These are phyloP conservation scores for Pseudogymnoascus sp. DNA, from an alignment of 2,329 filamentous ascomycete genomes.

Conservation along the genomic window DNA sequence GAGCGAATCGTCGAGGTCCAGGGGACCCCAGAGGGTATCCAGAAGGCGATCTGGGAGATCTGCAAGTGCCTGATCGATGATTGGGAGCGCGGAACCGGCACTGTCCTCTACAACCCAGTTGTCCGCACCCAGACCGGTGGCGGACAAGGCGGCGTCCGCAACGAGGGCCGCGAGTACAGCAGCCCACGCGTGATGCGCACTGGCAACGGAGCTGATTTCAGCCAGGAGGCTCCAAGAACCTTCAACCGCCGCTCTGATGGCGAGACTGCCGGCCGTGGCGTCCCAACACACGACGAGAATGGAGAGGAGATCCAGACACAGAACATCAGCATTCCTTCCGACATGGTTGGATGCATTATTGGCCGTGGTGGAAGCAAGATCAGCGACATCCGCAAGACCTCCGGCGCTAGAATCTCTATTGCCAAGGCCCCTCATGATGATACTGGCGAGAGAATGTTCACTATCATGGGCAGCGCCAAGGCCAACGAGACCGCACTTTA, in stretches of 20 bases:
- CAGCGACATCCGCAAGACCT: slow-evolving; percentile 95
- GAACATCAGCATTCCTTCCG: slow-evolving; percentile 97
- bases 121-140: slow-evolving; percentile 71
- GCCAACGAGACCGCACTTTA: slow-evolving; percentile 95
- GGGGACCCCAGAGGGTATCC: slow-evolving; percentile 87
- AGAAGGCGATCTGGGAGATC: slow-evolving; percentile 96
- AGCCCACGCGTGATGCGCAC: slow-evolving; percentile 79
- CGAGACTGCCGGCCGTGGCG: slow-evolving; percentile 70
- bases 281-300: slow-evolving; percentile 86
- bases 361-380: slow-evolving; percentile 93
- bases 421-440: slow-evolving; percentile 89
- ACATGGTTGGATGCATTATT: slow-evolving; percentile 99
- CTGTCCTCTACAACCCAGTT: slow-evolving; percentile 93
- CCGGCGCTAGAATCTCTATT: slow-evolving; percentile 93
- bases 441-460: slow-evolving; percentile 98
- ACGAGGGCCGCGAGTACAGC: slow-evolving; percentile 45
- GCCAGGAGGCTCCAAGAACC: slow-evolving; percentile 61
- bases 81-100: slow-evolving; percentile 93
- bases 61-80: slow-evolving; percentile 97
- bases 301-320: slow-evolving; percentile 97
- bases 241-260: slow-evolving; percentile 76
- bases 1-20: slow-evolving; percentile 97
- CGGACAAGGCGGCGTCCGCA: slow-evolving; percentile 29
- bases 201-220: slow-evolving; percentile 96
- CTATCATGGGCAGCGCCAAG: slow-evolving; percentile 89